phyloP scores from a whole-genome alignment of 495 filamentous ascomycete species.

The Podospora conica region DNA sequence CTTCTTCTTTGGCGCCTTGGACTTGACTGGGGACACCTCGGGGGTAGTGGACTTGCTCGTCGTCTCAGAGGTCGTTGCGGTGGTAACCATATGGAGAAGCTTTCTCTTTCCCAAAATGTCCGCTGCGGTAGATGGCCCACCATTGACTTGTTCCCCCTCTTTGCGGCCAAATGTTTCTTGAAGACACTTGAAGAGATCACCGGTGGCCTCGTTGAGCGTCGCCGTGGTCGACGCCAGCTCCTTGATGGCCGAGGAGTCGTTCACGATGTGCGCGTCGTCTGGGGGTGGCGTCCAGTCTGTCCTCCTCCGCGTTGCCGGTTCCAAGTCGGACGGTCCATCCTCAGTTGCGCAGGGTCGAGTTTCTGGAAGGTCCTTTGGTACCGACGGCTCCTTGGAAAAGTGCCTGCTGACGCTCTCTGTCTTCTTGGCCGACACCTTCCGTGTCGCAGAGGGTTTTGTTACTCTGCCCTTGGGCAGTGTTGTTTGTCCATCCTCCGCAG shows the following conservation, averaged over 20 bases:
- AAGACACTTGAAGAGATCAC: slow-evolving; percentile 31
- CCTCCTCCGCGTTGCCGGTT: slow-evolving; percentile 46
- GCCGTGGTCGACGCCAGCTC: slow-evolving; percentile 22
- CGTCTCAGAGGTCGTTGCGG: slow-evolving; percentile 8
- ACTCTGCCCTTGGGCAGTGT: slow-evolving; percentile 29
- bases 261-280: slow-evolving; percentile 15
- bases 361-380: slow-evolving; percentile 2
- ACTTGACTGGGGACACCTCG: slow-evolving; percentile 38
- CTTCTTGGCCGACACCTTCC: slow-evolving; percentile 21
- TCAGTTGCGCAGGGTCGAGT: slow-evolving; percentile 5
- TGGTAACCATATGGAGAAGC: slow-evolving; percentile 39
- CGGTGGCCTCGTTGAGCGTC: neutral
- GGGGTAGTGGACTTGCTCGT: slow-evolving; percentile 16
- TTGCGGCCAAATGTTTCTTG: slow-evolving; percentile 28
- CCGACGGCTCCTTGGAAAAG: slow-evolving; percentile 23
- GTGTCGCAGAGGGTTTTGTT: slow-evolving; percentile 28
- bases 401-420: slow-evolving; percentile 32
- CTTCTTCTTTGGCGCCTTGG: slow-evolving; percentile 62
- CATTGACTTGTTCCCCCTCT: slow-evolving; percentile 6
- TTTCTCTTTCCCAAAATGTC: slow-evolving; percentile 46
- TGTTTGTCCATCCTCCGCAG: slow-evolving; percentile 22
- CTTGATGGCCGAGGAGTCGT: slow-evolving; percentile 24
- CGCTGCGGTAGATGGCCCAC: neutral
- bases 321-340: slow-evolving; percentile 28
- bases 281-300: slow-evolving; percentile 56